Conservation (phyloP, 192 early-diverging fungal genomes). For the Endogone sp. region DNA sequence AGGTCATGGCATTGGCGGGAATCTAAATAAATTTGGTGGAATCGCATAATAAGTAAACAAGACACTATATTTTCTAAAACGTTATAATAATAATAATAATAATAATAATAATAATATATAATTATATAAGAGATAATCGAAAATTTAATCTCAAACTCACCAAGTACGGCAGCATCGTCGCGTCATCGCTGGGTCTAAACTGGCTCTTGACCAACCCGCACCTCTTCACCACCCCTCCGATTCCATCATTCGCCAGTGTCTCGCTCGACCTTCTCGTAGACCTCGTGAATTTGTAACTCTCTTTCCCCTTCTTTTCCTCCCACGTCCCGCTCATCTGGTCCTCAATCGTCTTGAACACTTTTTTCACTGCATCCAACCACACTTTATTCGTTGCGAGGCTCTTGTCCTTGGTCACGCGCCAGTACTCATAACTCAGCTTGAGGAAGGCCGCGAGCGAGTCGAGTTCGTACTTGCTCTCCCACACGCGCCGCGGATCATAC, state of each 20-base stretch:
- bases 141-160: no score
- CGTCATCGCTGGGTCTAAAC: constrained; percentile 60
- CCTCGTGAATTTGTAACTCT: constrained; percentile 23
- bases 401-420: constrained; percentile 40
- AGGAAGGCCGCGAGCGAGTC: constrained; percentile 67
- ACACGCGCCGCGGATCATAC: constrained; percentile 32
- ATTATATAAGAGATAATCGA: no score
- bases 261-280: constrained; percentile 30
- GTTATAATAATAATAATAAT: no score
- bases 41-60: no score
- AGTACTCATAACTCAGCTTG: constrained; percentile 48
- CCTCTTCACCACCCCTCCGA: constrained; percentile 28
- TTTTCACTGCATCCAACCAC: constrained; percentile 48
- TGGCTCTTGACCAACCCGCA: constrained; percentile 43
- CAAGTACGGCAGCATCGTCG: constrained; percentile 50
- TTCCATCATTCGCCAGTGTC: constrained; percentile 34
- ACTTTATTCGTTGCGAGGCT: constrained; percentile 22
- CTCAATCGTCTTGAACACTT: constrained; percentile 33
- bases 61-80: no score
- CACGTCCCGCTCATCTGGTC: constrained; percentile 41
- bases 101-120: no score
- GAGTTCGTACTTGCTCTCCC: constrained; percentile 65
- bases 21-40: no score
- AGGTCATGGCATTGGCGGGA: constrained; percentile 57
- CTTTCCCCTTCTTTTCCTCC: constrained; percentile 10